Evolutionary conservation across 805 yeast genomes (phyloP).

Genomic region (Teunomyces stri): DNA sequence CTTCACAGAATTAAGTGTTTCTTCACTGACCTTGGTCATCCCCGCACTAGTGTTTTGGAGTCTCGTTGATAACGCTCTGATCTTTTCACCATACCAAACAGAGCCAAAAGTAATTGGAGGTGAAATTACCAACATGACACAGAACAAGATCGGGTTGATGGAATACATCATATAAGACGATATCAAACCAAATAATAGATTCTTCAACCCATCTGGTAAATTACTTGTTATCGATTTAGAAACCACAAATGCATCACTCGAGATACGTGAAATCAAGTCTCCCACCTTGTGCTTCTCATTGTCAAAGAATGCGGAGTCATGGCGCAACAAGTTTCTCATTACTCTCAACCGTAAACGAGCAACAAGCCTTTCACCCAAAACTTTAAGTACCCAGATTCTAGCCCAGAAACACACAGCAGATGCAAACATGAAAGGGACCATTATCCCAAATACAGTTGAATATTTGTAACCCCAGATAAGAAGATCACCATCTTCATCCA

Average conservation of each 20-base stretch:
- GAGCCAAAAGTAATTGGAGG: slow-evolving; percentile 47
- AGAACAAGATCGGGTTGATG: slow-evolving; percentile 41
- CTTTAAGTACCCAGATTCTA: slow-evolving; percentile 38
- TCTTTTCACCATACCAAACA: slow-evolving; percentile 45
- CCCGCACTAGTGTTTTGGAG: slow-evolving; percentile 46
- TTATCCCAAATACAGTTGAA: slow-evolving; percentile 37
- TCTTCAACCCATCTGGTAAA: slow-evolving; percentile 45
- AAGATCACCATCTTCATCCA: slow-evolving; percentile 38
- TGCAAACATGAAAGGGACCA: slow-evolving; percentile 44
- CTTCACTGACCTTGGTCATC: slow-evolving; percentile 43
- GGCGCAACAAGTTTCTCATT: slow-evolving; percentile 42
- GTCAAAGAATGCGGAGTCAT: slow-evolving; percentile 42
- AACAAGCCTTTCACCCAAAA: slow-evolving; percentile 44
- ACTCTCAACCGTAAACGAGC: slow-evolving; percentile 41
- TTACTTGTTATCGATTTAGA: slow-evolving; percentile 42
- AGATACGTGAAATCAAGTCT: slow-evolving; percentile 42
- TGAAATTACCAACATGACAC: slow-evolving; percentile 43
- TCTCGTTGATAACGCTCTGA: slow-evolving; percentile 37
- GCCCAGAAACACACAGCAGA: slow-evolving; percentile 49
- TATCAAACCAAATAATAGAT: slow-evolving; percentile 40
- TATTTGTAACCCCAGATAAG: slow-evolving; percentile 46
- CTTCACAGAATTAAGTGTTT: slow-evolving; percentile 41
- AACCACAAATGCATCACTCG: slow-evolving; percentile 47
- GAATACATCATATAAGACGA: slow-evolving; percentile 45
- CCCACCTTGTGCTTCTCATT: slow-evolving; percentile 46